phyloP scores from a whole-genome alignment of 352 stramenopile genomes.

The Globisporangium iwayamae region DNA sequence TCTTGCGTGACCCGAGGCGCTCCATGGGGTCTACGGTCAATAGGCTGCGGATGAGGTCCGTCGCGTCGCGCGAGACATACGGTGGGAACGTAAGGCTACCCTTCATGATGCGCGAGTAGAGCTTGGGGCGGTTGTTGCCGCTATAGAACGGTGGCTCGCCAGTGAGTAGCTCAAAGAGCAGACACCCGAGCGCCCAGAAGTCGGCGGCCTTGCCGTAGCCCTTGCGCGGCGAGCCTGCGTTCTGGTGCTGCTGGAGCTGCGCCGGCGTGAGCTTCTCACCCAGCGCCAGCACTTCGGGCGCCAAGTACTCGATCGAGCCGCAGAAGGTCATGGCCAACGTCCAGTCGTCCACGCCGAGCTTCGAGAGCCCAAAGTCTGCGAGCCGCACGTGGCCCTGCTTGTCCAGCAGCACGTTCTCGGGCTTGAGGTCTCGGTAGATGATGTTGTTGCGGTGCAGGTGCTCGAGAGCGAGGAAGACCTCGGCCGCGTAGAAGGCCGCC shows the following conservation, averaged over 20 bases:
- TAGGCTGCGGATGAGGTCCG: slow-evolving; percentile 47
- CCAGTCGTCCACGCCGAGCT: slow-evolving; percentile 61
- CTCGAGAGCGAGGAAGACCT: slow-evolving; percentile 83
- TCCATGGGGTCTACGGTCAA: slow-evolving; percentile 50
- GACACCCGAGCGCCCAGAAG: slow-evolving; percentile 83
- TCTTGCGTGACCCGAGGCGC: slow-evolving; percentile 46
- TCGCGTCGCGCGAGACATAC: slow-evolving; percentile 45
- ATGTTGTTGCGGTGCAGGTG: slow-evolving; percentile 70
- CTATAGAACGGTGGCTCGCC: slow-evolving; percentile 85
- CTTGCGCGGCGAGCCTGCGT: slow-evolving; percentile 14
- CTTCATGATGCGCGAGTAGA: slow-evolving; percentile 65
- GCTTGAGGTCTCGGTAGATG: slow-evolving; percentile 90
- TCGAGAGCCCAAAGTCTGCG: slow-evolving; percentile 89
- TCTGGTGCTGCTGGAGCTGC: slow-evolving; percentile 1
- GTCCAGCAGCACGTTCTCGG: slow-evolving; percentile 90
- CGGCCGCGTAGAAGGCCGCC: slow-evolving; percentile 84
- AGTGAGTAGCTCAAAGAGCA: slow-evolving; percentile 91
- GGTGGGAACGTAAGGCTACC: slow-evolving; percentile 43
- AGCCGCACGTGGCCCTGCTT: slow-evolving; percentile 83
- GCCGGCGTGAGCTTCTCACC: slow-evolving; percentile 23
- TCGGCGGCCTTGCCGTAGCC: slow-evolving; percentile 88
- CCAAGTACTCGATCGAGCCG: slow-evolving; percentile 86
- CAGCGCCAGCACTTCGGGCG: slow-evolving; percentile 68
- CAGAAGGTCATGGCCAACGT: slow-evolving; percentile 77
- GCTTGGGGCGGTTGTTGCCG: slow-evolving; percentile 47